phyloP scores from a whole-genome alignment of 768 basidiomycete genomes.

The Termitomyces titanicus region DNA sequence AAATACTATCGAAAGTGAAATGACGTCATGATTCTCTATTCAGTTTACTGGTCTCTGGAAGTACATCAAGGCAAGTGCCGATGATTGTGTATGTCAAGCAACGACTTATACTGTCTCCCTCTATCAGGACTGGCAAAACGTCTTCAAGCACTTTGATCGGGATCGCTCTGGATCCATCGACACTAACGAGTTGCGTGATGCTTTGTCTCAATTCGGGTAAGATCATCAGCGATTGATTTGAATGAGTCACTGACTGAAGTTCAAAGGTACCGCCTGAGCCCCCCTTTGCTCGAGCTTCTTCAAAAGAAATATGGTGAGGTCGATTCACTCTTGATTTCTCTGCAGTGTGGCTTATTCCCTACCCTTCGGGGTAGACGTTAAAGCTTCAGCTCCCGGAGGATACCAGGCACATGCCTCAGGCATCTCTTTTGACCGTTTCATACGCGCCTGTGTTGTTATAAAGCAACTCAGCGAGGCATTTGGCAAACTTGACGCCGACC shows the following conservation, averaged over 20 bases:
- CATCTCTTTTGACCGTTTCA: conserved; percentile 84
- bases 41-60: conserved; percentile 78
- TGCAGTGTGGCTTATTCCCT: conserved; percentile 20
- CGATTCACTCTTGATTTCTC: not conserved
- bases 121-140: conserved; percentile 76
- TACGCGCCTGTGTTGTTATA: conserved; percentile 79
- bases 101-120: not conserved
- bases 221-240: conserved; percentile 4
- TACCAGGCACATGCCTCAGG: conserved; percentile 37
- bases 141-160: conserved; percentile 81
- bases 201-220: conserved; percentile 72
- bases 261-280: conserved; percentile 61
- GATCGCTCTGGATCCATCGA: conserved; percentile 83
- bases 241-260: not conserved
- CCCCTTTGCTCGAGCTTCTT: conserved; percentile 59
- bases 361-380: conserved; percentile 47
- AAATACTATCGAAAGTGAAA: not conserved
- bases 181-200: conserved; percentile 58
- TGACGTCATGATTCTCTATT: conserved; percentile 17
- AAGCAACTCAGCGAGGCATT: conserved; percentile 77
- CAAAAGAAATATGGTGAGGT: conserved; percentile 76
- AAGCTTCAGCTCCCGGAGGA: conserved; percentile 44
- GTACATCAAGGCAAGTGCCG: conserved; percentile 59
- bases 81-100: not conserved
- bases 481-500: conserved; percentile 58